Percentiles rank a stretch among this genome's conserved stretches.
Evolutionary conservation across 192 early-diverging fungal genomes (phyloP).

Genomic region (Coemansia sp.): DNA sequence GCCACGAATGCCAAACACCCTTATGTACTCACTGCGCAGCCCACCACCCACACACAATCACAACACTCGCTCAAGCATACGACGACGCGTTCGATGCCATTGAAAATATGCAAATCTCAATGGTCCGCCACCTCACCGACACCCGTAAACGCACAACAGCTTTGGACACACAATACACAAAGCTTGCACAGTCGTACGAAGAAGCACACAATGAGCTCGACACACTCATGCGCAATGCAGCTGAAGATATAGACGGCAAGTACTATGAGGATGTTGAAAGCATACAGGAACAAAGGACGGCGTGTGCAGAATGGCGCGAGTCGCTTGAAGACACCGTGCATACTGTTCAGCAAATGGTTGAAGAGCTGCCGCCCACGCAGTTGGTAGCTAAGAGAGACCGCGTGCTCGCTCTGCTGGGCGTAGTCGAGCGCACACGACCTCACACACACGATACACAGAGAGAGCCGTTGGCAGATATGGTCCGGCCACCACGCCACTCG

Average conservation of each 20-base stretch:
- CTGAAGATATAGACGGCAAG: neutral
- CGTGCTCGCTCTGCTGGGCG: constrained; percentile 15
- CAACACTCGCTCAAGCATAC: constrained; percentile 37
- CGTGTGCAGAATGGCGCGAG: constrained; percentile 29
- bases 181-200: constrained; percentile 5
- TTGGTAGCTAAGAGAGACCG: constrained; percentile 23
- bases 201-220: constrained; percentile 16
- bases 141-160: constrained; percentile 30
- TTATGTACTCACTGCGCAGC: constrained; percentile 34
- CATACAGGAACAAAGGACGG: neutral
- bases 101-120: constrained; percentile 29
- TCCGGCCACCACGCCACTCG: constrained; percentile 5
- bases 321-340: constrained; percentile 26
- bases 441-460: no score
- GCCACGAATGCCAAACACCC: constrained; percentile 25
- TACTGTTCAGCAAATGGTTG: constrained; percentile 38
- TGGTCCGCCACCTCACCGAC: constrained; percentile 27
- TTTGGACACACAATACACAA: constrained; percentile 6
- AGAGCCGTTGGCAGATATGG: neutral
- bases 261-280: neutral
- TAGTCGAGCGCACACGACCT: constrained; percentile 16
- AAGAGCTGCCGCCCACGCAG: constrained; percentile 39
- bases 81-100: constrained; percentile 48
- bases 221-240: neutral
- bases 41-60: constrained; percentile 21